These are phyloP conservation scores for Wickerhamiella alocasiicola DNA, from an alignment of 805 yeast genomes.

Conservation along the genomic window DNA sequence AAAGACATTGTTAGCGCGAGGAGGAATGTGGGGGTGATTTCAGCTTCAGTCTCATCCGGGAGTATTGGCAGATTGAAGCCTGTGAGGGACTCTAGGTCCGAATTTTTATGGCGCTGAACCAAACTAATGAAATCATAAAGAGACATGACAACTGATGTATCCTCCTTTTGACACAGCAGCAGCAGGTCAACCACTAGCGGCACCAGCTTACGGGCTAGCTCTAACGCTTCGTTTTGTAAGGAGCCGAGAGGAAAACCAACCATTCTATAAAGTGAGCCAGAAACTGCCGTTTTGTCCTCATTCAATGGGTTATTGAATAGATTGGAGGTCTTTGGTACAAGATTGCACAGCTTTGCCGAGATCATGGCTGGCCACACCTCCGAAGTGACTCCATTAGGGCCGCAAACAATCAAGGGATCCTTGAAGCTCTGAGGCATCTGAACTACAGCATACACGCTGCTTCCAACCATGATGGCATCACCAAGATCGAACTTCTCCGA, in stretches of 20 bases:
- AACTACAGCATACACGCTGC: background rate
- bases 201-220: background rate
- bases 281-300: conserved; percentile 2
- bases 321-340: background rate
- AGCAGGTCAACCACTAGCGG: background rate
- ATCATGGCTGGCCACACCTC: conserved; percentile 1
- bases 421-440: background rate
- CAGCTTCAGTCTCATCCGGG: background rate
- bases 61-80: background rate
- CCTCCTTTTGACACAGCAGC: background rate
- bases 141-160: background rate
- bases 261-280: background rate
- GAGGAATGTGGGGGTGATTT: conserved; percentile 11
- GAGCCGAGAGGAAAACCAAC: conserved; percentile 5
- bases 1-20: conserved; percentile 17
- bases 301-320: background rate
- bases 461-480: conserved; percentile 6
- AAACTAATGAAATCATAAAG: conserved; percentile 4
- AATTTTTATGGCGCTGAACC: background rate
- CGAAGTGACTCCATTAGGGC: conserved; percentile 4
- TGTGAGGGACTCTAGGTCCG: background rate
- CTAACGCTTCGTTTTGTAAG: conserved; percentile 3
- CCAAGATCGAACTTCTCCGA: conserved; percentile 1
- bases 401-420: conserved; percentile 1
- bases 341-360: background rate